Evolutionary conservation across 495 filamentous ascomycete genomes (phyloP).

Genomic region (Collariella sp.): DNA sequence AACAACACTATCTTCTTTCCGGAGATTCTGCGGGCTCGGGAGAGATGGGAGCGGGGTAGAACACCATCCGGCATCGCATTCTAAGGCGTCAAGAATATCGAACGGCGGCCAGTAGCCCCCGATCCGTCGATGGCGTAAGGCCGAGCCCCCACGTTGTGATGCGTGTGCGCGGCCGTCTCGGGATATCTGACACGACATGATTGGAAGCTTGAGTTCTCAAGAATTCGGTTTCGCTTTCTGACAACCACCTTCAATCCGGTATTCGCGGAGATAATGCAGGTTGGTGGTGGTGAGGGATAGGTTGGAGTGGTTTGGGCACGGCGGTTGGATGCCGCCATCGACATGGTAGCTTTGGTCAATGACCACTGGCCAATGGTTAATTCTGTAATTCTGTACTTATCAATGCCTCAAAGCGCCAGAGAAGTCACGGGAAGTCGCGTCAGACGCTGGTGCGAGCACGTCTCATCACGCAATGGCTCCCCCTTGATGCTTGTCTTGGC

Average conservation of each 20-base stretch:
- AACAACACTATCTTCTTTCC: no score
- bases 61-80: neutral
- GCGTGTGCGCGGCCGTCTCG: no score
- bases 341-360: neutral
- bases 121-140: neutral
- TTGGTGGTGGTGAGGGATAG: neutral
- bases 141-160: neutral
- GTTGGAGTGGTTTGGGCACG: neutral
- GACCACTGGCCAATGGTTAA: slow-evolving; percentile 3
- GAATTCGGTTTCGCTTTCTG: slow-evolving; percentile 1
- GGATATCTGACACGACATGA: neutral
- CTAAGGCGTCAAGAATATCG: neutral
- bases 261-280: slow-evolving; percentile 8
- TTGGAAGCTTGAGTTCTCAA: neutral
- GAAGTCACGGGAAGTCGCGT: slow-evolving; percentile 8
- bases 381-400: neutral
- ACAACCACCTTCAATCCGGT: neutral
- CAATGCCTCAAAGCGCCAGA: neutral
- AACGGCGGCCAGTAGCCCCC: neutral
- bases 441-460: slow-evolving; percentile 17
- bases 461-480: slow-evolving; percentile 18
- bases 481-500: neutral
- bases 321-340: slow-evolving; percentile 1
- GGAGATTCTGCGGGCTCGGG: neutral
- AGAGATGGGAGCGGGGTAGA: neutral